A percentile compares a stretch with the other conserved stretches of the same genome.
Conservation (phyloP, 306 rosid species). For the Pterocarpus macrocarpus region DNA sequence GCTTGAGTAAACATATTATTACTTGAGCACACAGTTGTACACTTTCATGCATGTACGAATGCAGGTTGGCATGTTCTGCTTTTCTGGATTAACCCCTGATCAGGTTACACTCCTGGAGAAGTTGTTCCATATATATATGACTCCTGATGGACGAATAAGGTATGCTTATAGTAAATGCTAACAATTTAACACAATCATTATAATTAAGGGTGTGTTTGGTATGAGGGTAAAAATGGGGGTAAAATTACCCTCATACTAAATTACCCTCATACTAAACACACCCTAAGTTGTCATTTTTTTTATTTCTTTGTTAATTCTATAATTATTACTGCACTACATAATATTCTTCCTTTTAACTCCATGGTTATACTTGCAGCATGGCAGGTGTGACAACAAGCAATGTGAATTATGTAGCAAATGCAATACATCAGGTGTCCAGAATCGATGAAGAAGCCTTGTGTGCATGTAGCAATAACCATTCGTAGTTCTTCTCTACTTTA, state of each 20-base stretch:
- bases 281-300: too few relatives aligned
- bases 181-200: not conserved
- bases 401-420: slow-evolving; percentile 58
- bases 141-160: slow-evolving; percentile 61
- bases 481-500: not conserved
- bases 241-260: too few relatives aligned
- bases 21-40: not conserved
- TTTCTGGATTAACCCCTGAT: slow-evolving; percentile 79
- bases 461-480: slow-evolving; percentile 22
- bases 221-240: too few relatives aligned
- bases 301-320: too few relatives aligned
- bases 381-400: slow-evolving; percentile 71
- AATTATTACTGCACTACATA: not conserved
- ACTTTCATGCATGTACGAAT: slow-evolving; percentile 37
- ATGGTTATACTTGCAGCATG: slow-evolving; percentile 65
- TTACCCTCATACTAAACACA: too few relatives aligned
- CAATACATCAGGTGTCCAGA: slow-evolving; percentile 48
- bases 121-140: slow-evolving; percentile 42
- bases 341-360: slow-evolving; percentile 17
- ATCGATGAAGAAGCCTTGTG: slow-evolving; percentile 35
- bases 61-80: slow-evolving; percentile 89
- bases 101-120: slow-evolving; percentile 54
- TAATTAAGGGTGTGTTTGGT: too few relatives aligned
- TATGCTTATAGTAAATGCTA: slow-evolving; percentile 29
- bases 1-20: slow-evolving; percentile 29